Percentiles rank a stretch among this genome's conserved stretches.
Evolutionary conservation across 2,329 filamentous ascomycete genomes (phyloP).

Genomic region (Albophoma yamanashiensis): DNA sequence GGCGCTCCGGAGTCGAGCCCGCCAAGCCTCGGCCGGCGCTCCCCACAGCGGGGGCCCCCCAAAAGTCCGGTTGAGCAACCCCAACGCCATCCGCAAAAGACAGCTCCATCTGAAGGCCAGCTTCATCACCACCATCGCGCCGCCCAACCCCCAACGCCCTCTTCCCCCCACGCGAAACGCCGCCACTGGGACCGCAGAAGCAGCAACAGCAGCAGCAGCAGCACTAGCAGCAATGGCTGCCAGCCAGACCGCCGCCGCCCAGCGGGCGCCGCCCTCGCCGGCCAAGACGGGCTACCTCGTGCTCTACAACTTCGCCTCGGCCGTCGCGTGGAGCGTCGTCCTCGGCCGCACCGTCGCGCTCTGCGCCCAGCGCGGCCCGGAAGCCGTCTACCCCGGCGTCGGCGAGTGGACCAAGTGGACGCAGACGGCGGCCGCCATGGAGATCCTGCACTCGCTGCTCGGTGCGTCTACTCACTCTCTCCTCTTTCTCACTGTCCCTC

Average conservation of each 20-base stretch:
- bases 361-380: constrained; percentile 42
- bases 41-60: not conserved
- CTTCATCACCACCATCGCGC: not conserved
- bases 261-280: constrained; percentile 1
- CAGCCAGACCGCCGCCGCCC: not conserved
- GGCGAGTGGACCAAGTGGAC: constrained; percentile 66
- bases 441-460: constrained; percentile 70
- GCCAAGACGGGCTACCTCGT: constrained; percentile 60
- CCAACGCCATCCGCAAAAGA: not conserved
- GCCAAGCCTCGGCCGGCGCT: not conserved
- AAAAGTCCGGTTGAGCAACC: not conserved
- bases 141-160: not conserved
- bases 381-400: constrained; percentile 48
- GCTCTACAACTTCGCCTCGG: constrained; percentile 72
- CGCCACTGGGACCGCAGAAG: not conserved
- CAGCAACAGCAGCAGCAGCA: not conserved
- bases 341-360: constrained; percentile 54
- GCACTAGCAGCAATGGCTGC: not conserved
- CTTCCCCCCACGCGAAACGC: not conserved
- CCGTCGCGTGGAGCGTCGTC: constrained; percentile 68
- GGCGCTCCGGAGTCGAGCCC: not conserved
- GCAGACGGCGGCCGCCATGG: constrained; percentile 73
- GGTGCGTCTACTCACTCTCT: constrained; percentile 50
- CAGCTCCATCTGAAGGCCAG: too few species aligned
- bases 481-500: too few species aligned